phyloP scores from a whole-genome alignment of 331 rosid species.

The Malus hybrid region DNA sequence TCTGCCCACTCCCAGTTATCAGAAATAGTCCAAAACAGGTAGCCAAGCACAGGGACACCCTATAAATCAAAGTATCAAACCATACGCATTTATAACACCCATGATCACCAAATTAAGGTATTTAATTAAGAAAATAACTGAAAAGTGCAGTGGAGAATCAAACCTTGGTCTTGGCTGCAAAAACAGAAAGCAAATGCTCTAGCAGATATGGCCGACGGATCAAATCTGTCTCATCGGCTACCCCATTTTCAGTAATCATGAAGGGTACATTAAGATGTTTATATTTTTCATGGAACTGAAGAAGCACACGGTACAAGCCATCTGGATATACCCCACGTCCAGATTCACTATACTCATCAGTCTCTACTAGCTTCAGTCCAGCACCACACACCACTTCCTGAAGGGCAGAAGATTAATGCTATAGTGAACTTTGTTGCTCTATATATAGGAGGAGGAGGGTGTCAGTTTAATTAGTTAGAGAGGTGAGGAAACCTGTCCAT shows the following conservation, averaged over 20 bases:
- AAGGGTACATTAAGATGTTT: constrained; percentile 75
- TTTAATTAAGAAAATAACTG: background rate
- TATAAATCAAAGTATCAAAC: constrained; percentile 19
- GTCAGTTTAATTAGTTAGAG: background rate
- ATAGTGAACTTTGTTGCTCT: background rate
- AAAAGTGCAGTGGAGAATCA: constrained; percentile 13
- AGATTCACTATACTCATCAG: constrained; percentile 94
- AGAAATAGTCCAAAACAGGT: constrained; percentile 91
- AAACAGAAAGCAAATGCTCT: constrained; percentile 78
- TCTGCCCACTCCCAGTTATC: constrained; percentile 99
- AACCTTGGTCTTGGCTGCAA: constrained; percentile 82
- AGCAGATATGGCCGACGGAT: constrained; percentile 82
- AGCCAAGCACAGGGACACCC: constrained; percentile 94
- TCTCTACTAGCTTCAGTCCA: constrained; percentile 82
- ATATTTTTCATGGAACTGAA: constrained; percentile 88
- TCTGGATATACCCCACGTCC: constrained; percentile 99
- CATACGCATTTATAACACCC: constrained; percentile 9
- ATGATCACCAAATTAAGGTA: constrained; percentile 8
- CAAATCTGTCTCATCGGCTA: constrained; percentile 85
- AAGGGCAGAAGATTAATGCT: constrained; percentile 17
- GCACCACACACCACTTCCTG: constrained; percentile 80
- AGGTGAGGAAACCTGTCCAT: constrained; percentile 69
- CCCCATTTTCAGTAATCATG: constrained; percentile 81
- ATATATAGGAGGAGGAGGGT: background rate
- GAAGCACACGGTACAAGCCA: constrained; percentile 86